Base-by-base conservation (phyloP, 257 asterid genomes). In the Cruciata laevipes region DNA sequence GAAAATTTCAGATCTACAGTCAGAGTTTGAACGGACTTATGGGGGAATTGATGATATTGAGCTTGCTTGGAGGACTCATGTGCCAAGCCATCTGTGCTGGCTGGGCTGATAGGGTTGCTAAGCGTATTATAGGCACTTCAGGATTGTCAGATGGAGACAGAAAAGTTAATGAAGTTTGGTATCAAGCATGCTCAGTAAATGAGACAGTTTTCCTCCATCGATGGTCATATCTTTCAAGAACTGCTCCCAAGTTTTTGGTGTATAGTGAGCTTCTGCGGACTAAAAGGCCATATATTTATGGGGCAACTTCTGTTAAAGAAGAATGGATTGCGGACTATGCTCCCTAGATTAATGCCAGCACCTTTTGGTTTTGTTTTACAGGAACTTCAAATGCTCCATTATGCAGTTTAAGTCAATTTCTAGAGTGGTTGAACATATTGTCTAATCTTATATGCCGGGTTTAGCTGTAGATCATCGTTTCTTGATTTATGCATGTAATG, bases 31-130 rank as follows among this genome's bases (percentile, higher is more conserved):
- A 9, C 88, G 97, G 99, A 64, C 64, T 62, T 87, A 83, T 44
- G 97, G 97, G 68, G 83, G 70, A 23, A 65, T 76, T 10, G 85
- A 77, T 31, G 95, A 85, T 31, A 86, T 90, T 40, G 97, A 88
- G 73, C 63, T 66, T 72, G 82, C 85, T 69, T 93, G 99, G 99
- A 79, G 68, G 80, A 77, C 72, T 65, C 71, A 56, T 88, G 71
- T 84, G 95, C 20, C 95, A 83, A 71, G 95, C 96, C 65, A 90
- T 93, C 31, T 93, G 87, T 74, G 95, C 95, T 0, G 99, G 95
- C 38, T 90, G 97, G 97, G 91, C 89, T 44, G 95, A 90, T 75
- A 71, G 97, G 80, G 96, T 90, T 68, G 96, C 97, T 49, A 86
- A 74, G 71, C 86, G 95, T 20, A 74, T 76, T 11, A 90, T 71